Percentiles rank a stretch among this genome's conserved stretches.
Conservation (phyloP, 495 filamentous ascomycete genomes). For the Diplogelasinospora grovesii region DNA sequence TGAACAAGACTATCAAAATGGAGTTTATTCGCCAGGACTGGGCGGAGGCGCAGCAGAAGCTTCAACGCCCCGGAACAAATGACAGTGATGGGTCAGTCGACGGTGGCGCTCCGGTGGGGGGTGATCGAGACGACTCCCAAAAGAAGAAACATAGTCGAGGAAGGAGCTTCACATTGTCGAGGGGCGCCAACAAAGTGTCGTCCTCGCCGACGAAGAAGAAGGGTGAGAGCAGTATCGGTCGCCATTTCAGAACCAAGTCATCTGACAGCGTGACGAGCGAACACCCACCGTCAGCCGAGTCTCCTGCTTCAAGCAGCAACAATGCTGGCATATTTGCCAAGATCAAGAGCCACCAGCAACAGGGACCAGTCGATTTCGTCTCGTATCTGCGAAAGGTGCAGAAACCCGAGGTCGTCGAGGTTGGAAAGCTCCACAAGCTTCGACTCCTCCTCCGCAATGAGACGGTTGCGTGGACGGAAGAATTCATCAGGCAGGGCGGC, state of each 20-base stretch:
- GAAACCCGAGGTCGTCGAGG: conserved; percentile 75
- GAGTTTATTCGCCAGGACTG: conserved; percentile 90
- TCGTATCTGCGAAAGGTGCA: conserved; percentile 68
- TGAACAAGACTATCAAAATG: conserved; percentile 84
- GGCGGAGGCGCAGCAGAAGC: conserved; percentile 47
- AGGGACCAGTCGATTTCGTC: conserved; percentile 72
- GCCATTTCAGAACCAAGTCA: conserved; percentile 47
- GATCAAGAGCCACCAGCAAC: conserved; percentile 46
- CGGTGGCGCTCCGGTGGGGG: conserved; percentile 1
- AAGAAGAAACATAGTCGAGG: conserved; percentile 65
- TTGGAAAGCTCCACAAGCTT: conserved; percentile 91
- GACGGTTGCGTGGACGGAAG: conserved; percentile 88
- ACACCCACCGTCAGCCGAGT: conserved; percentile 39
- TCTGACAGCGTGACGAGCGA: conserved; percentile 44
- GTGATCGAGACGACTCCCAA: conserved; percentile 30
- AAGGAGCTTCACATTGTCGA: conserved; percentile 68
- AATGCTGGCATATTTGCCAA: conserved; percentile 41
- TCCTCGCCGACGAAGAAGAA: conserved; percentile 46
- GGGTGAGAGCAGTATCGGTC: conserved; percentile 42
- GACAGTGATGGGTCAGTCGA: conserved; percentile 11
- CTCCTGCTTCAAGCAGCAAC: neutral
- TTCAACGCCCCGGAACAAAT: conserved; percentile 18
- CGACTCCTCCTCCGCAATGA: conserved; percentile 87
- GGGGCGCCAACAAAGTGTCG: conserved; percentile 37
- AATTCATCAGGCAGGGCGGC: conserved; percentile 79